Conservation (phyloP, 768 basidiomycete species). For the Mycena sanguinolenta region DNA sequence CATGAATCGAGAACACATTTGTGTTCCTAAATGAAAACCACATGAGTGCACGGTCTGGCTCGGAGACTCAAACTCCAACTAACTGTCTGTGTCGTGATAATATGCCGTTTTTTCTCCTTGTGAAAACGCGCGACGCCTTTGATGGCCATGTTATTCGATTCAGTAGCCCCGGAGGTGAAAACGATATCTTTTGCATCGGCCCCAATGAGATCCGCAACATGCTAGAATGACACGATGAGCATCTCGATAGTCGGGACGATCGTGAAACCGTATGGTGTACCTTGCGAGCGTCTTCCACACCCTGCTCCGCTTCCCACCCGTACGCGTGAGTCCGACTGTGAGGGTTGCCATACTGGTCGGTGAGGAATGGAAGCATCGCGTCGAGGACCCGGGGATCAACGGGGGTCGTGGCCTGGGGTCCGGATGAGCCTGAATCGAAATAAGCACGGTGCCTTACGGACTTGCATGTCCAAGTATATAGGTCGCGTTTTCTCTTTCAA, state of each 20-base stretch:
- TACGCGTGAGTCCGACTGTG: constrained; percentile 99
- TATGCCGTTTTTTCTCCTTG: constrained; percentile 91
- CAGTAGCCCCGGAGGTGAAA: constrained; percentile 98
- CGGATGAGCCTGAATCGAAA: constrained; percentile 24
- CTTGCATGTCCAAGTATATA: constrained; percentile 99
- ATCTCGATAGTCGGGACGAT: constrained; percentile 14
- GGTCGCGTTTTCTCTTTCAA: constrained; percentile 78
- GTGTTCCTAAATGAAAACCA: constrained; percentile 77
- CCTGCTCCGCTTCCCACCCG: constrained; percentile 98
- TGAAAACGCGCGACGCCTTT: constrained; percentile 98
- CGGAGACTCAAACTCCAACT: constrained; percentile 46
- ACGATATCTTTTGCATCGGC: constrained; percentile 96
- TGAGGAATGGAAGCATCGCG: constrained; percentile 95
- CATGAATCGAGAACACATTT: constrained; percentile 99
- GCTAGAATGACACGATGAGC: constrained; percentile 56
- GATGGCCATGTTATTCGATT: constrained; percentile 97
- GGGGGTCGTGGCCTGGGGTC: constrained; percentile 90
- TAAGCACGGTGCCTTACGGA: constrained; percentile 46
- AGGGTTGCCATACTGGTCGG: constrained; percentile 97
- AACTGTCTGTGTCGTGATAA: constrained; percentile 96
- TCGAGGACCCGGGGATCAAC: constrained; percentile 97
- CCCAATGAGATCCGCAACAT: constrained; percentile 92
- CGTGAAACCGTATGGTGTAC: constrained; percentile 49
- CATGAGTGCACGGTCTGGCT: constrained; percentile 1
- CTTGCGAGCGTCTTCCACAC: constrained; percentile 92